Evolutionary conservation across 352 stramenopile genomes (phyloP).

Genomic region (Globisporangium cylindrosporum): DNA sequence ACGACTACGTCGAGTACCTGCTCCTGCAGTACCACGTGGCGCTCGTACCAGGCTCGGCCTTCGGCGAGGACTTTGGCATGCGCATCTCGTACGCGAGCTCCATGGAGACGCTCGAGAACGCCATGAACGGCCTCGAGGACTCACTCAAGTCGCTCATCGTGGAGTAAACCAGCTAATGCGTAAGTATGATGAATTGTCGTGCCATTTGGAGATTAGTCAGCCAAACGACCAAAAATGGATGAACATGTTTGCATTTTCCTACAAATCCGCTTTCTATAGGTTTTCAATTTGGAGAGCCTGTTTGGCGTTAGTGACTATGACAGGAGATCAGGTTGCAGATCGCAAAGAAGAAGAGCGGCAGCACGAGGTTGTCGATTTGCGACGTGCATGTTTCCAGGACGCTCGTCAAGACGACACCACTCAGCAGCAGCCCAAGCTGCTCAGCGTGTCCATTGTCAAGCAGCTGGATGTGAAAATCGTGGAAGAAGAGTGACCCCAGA

Average conservation of each 20-base stretch:
- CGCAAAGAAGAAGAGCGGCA: conserved; percentile 67
- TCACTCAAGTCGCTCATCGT: conserved; percentile 51
- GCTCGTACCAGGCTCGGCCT: conserved; percentile 94
- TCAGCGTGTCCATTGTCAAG: not conserved
- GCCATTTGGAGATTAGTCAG: not conserved
- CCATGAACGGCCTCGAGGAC: conserved; percentile 58
- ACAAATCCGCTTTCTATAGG: not conserved
- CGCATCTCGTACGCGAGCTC: conserved; percentile 95
- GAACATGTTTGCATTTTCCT: not conserved
- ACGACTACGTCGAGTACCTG: conserved; percentile 91
- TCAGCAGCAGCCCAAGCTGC: conserved; percentile 28
- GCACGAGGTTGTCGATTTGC: conserved; percentile 84
- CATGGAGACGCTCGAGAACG: conserved; percentile 76
- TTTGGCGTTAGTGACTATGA: conserved; percentile 8
- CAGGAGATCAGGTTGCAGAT: conserved; percentile 52
- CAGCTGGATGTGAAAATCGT: conserved; percentile 31
- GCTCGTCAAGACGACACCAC: conserved; percentile 46
- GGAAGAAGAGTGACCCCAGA: conserved; percentile 44
- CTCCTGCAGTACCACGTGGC: conserved; percentile 89
- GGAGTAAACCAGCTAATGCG: conserved; percentile 19
- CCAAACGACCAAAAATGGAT: not conserved
- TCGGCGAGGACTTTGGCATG: conserved; percentile 90
- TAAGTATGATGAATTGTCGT: not conserved
- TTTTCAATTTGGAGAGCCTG: not conserved
- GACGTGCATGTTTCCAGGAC: conserved; percentile 63